These are phyloP conservation scores for Lentinus brumalis DNA, from an alignment of 768 basidiomycete species.

Conservation along the genomic window DNA sequence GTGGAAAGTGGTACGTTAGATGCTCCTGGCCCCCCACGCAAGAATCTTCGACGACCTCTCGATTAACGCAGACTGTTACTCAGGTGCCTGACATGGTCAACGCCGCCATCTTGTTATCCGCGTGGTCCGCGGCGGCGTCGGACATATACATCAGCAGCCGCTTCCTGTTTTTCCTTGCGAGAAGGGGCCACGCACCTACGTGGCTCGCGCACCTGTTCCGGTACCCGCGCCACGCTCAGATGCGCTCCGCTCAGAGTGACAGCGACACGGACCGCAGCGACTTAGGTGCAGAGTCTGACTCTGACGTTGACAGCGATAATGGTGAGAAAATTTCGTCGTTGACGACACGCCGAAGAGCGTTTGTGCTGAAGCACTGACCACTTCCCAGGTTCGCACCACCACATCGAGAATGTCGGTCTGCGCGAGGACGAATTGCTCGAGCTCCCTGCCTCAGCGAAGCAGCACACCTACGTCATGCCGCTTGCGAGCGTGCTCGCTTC, in stretches of 20 bases:
- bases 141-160: slow-evolving; percentile 54
- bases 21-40: slow-evolving; percentile 6
- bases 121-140: slow-evolving; percentile 56
- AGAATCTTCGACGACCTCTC: neutral
- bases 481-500: slow-evolving; percentile 21
- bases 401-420: too few relatives aligned
- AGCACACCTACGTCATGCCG: slow-evolving; percentile 19
- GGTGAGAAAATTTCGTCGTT: neutral
- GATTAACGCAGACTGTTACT: neutral
- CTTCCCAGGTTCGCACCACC: too few relatives aligned
- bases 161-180: slow-evolving; percentile 54
- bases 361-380: too few relatives aligned
- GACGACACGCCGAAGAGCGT: too few relatives aligned
- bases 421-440: neutral
- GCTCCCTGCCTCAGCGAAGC: neutral
- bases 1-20: slow-evolving; percentile 42
- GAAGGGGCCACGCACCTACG: slow-evolving; percentile 41
- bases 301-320: slow-evolving; percentile 1
- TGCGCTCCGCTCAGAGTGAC: neutral
- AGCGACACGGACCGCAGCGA: neutral
- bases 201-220: slow-evolving; percentile 26
- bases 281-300: neutral
- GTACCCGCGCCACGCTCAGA: slow-evolving; percentile 9
- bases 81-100: slow-evolving; percentile 41
- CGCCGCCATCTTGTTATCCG: slow-evolving; percentile 49